A percentile compares a stretch with the other conserved stretches of the same genome.
Conservation (phyloP, 179 eudicot genomes). For the Spergularia azorica region DNA sequence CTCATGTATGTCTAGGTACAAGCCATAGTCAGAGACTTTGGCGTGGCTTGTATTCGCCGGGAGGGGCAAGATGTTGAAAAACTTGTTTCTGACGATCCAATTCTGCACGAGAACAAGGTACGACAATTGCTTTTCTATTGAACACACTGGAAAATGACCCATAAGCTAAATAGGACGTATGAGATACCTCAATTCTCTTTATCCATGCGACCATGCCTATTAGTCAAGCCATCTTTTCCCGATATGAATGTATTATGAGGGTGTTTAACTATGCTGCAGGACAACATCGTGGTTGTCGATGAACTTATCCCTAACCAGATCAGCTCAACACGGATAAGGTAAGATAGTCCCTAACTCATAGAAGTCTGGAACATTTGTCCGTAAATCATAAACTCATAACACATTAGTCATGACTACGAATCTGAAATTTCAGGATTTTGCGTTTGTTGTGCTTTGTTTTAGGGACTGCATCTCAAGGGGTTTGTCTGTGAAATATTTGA, state of each 20-base stretch:
- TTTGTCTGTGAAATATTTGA: conserved; percentile 71
- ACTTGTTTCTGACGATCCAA: conserved; percentile 48
- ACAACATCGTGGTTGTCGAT: conserved; percentile 72
- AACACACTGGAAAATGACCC: not conserved
- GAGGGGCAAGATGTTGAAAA: conserved; percentile 77
- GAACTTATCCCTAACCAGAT: conserved; percentile 83
- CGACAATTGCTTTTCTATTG: not conserved
- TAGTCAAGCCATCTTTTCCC: not conserved
- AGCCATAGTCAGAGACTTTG: conserved; percentile 79
- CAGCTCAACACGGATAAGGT: conserved; percentile 90
- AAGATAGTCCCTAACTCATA: conserved; percentile 3
- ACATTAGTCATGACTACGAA: not conserved
- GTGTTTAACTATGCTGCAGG: conserved; percentile 38
- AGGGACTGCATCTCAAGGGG: conserved; percentile 79
- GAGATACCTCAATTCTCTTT: not conserved
- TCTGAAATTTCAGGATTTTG: conserved; percentile 7
- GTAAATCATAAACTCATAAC: not conserved
- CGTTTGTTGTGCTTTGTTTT: conserved; percentile 3
- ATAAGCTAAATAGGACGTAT: not conserved
- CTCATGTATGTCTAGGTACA: conserved; percentile 42
- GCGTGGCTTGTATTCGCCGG: conserved; percentile 85
- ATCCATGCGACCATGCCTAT: not conserved
- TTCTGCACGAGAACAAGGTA: conserved; percentile 71
- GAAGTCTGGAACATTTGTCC: not conserved
- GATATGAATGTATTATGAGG: not conserved